Evolutionary conservation across 331 rosid species (phyloP), one percentile per base, ranked within the genome.

Genomic region (Dryas integrifolia): DNA sequence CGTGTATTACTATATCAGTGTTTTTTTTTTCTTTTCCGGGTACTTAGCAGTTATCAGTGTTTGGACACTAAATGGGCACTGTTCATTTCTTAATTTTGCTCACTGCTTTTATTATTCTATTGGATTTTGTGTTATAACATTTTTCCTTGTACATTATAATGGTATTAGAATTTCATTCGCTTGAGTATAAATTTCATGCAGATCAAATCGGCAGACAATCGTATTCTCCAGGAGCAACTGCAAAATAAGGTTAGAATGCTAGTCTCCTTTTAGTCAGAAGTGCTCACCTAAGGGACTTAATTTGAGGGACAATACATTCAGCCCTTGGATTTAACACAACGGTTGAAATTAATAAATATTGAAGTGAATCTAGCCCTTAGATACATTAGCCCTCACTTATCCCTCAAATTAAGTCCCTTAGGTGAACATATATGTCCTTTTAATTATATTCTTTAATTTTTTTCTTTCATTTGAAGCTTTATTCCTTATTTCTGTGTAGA

Each of bases 181-280:
- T 7, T 15, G 24, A 39, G 51, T 38, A 53, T 55, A 69, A 45
- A 55, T 69, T 39, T 61, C 50, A 38, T 83, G 76, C 85, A 95
- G 99, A 81, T 95, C 80, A 92, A 90, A 86, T 88, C 98, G 21
- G 98, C 99, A 7, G 99, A 95, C 84, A 92, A 95, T 65, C 98
- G 97, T 50, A 86, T 95, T 46, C 99, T 95, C 58, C 97, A 95
- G 80, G 98, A 95, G 61, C 98, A 95, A 79, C 87, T 95, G 79
- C 86, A 90, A 78, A 84, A 88, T 82, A 96, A 90, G 97, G 99
- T 90, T 67, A n/a, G 70, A 35, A 65, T 67, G 50, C 66, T 7
- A 46, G 57, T 69, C 72, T 64, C 65, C 41, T 75, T 14, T 56
- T 15, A 30, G 35, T 30, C 35, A 30, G 35, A 30, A 30, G 35